Percentiles rank a stretch among this genome's conserved stretches.
Conservation (phyloP, 108 stramenopile species). For the Cylindrotheca closterium region DNA sequence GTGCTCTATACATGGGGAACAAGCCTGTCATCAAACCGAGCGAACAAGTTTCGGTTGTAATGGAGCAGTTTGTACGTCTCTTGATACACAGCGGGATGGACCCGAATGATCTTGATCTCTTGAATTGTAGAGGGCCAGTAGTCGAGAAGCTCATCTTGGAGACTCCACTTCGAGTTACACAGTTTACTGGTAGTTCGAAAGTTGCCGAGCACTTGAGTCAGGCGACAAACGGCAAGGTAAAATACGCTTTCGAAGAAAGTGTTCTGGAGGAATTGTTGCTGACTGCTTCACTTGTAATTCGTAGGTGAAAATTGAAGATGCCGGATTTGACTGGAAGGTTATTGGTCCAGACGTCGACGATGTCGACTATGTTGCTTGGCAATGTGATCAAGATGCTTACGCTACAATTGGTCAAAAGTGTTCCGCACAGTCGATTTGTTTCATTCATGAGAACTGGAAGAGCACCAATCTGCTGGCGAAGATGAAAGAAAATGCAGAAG, state of each 20-base stretch:
- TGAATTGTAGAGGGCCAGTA: slow-evolving; percentile 89
- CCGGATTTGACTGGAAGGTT: slow-evolving; percentile 99
- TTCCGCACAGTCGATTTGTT: slow-evolving; percentile 95
- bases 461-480: slow-evolving; percentile 80
- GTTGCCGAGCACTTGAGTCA: slow-evolving; percentile 81
- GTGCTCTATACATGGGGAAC: slow-evolving; percentile 98
- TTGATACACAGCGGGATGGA: slow-evolving; percentile 93
- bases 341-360: slow-evolving; percentile 91
- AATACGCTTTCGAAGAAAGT: no score
- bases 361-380: slow-evolving; percentile 96
- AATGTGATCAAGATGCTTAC: slow-evolving; percentile 99
- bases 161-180: slow-evolving; percentile 88
- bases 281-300: no score
- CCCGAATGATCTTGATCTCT: slow-evolving; percentile 83
- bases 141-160: slow-evolving; percentile 80
- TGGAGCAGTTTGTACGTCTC: slow-evolving; percentile 93
- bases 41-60: slow-evolving; percentile 88
- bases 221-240: slow-evolving; percentile 89
- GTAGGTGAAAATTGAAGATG: slow-evolving; percentile 98
- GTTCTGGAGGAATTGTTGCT: no score
- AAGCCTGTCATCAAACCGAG: slow-evolving; percentile 90
- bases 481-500: slow-evolving; percentile 73
- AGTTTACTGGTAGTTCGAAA: slow-evolving; percentile 93
- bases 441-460: slow-evolving; percentile 94
- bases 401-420: slow-evolving; percentile 97